Percentiles rank a stretch among this genome's conserved stretches.
Evolutionary conservation across 768 basidiomycete genomes (phyloP).

Genomic region (Mycena rebaudengoi): DNA sequence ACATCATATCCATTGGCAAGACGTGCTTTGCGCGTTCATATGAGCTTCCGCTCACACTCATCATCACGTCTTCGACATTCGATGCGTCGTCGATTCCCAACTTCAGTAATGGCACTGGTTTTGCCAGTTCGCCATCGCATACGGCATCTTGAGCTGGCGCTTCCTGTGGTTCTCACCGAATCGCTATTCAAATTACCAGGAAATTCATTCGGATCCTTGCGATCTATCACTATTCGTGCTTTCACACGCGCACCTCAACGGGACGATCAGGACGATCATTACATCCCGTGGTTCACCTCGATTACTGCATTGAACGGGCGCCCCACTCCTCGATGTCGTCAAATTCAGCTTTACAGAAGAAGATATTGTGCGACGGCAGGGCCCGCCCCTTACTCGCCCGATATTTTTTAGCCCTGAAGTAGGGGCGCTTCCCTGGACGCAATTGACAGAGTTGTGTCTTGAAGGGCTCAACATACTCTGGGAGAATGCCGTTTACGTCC

Average conservation of each 20-base stretch:
- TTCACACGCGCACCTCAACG: too few relatives aligned
- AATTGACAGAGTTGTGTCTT: neutral
- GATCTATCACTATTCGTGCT: neutral
- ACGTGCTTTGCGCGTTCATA: constrained; percentile 9
- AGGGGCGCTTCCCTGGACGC: neutral
- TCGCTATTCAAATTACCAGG: constrained; percentile 9
- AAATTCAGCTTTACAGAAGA: too few relatives aligned
- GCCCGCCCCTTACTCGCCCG: too few relatives aligned
- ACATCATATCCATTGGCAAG: neutral
- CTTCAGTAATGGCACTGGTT: neutral
- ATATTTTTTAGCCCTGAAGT: neutral
- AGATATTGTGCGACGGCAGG: too few relatives aligned
- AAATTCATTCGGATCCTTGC: neutral
- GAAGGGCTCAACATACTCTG: neutral
- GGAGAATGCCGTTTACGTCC: neutral
- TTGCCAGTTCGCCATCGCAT: constrained; percentile 9
- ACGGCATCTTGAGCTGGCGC: neutral
- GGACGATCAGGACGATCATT: too few relatives aligned
- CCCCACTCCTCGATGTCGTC: too few relatives aligned
- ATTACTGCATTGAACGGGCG: too few relatives aligned
- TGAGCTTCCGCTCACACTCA: constrained; percentile 1
- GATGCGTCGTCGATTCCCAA: neutral
- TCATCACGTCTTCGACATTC: neutral
- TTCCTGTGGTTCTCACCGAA: neutral
- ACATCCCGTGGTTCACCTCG: too few relatives aligned